Evolutionary conservation across 768 basidiomycete species (phyloP).

Genomic region (Collybia mongolica): DNA sequence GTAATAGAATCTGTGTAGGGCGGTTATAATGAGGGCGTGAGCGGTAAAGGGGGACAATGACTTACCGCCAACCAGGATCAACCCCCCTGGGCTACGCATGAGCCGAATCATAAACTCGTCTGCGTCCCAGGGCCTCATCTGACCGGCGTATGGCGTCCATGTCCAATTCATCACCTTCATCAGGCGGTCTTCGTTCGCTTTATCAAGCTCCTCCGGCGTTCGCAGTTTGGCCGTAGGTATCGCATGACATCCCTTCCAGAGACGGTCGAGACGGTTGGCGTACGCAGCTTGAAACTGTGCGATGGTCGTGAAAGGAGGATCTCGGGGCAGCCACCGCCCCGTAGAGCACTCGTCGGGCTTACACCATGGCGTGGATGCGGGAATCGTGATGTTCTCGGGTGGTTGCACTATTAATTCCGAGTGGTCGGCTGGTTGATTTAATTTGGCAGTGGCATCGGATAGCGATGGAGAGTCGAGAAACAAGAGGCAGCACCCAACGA

Average conservation of each 20-base stretch:
- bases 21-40: background rate
- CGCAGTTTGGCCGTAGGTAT: conserved; percentile 7
- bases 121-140: conserved; percentile 22
- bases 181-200: conserved; percentile 22
- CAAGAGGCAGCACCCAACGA: too few species aligned
- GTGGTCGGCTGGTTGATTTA: too few species aligned
- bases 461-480: too few species aligned
- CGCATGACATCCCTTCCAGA: conserved; percentile 27
- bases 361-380: conserved; percentile 15
- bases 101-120: conserved; percentile 28
- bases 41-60: background rate
- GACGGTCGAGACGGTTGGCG: conserved; percentile 19
- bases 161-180: conserved; percentile 29
- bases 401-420: too few species aligned
- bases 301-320: conserved; percentile 18
- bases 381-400: conserved; percentile 7
- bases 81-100: conserved; percentile 25
- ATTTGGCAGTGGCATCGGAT: too few species aligned
- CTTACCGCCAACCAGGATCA: conserved; percentile 27
- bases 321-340: conserved; percentile 23
- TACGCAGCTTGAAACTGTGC: conserved; percentile 21
- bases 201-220: conserved; percentile 12
- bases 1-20: conserved; percentile 19
- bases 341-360: conserved; percentile 19
- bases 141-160: conserved; percentile 24